phyloP scores from a whole-genome alignment of 495 filamentous ascomycete genomes.

The Rostrohypoxylon terebratum region DNA sequence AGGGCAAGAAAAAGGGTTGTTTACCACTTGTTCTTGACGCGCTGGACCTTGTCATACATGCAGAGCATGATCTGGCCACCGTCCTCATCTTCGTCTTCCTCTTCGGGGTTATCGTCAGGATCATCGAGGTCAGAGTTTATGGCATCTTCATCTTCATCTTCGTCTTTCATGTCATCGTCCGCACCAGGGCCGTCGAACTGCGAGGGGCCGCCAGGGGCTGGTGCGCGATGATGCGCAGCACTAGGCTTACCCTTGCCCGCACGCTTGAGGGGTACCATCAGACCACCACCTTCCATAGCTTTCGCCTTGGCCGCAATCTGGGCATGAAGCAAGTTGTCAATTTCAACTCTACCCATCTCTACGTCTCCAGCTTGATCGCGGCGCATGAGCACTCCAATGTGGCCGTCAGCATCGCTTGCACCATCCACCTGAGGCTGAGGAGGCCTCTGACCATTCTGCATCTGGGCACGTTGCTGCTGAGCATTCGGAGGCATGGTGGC shows the following conservation, averaged over 20 bases:
- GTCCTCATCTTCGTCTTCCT: slow-evolving; percentile 85
- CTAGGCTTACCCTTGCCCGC: slow-evolving; percentile 49
- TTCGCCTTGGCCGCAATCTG: slow-evolving; percentile 75
- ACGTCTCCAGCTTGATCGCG: slow-evolving; percentile 52
- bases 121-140: slow-evolving; percentile 99
- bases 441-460: slow-evolving; percentile 56
- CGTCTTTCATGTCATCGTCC: slow-evolving; percentile 72
- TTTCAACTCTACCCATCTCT: slow-evolving; percentile 64
- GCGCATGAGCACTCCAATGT: slow-evolving; percentile 66
- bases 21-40: slow-evolving; percentile 99
- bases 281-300: slow-evolving; percentile 80
- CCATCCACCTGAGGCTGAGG: slow-evolving; percentile 77
- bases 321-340: slow-evolving; percentile 70
- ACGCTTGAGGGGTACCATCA: slow-evolving; percentile 76
- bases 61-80: slow-evolving; percentile 92
- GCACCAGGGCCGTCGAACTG: slow-evolving; percentile 79
- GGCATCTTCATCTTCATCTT: slow-evolving; percentile 86
- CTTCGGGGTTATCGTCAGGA: slow-evolving; percentile 82
- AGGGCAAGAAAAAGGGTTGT: slow-evolving; percentile 26
- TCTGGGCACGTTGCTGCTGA: slow-evolving; percentile 53
- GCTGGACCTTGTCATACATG: slow-evolving; percentile 98
- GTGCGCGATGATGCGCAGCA: slow-evolving; percentile 33
- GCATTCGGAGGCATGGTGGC: slow-evolving; percentile 52
- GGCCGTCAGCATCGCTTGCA: slow-evolving; percentile 67
- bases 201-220: slow-evolving; percentile 43